Evolutionary conservation across 140 eudicot species (phyloP), one percentile per base, ranked within the genome.

Genomic region (Ambrosia hybrid): DNA sequence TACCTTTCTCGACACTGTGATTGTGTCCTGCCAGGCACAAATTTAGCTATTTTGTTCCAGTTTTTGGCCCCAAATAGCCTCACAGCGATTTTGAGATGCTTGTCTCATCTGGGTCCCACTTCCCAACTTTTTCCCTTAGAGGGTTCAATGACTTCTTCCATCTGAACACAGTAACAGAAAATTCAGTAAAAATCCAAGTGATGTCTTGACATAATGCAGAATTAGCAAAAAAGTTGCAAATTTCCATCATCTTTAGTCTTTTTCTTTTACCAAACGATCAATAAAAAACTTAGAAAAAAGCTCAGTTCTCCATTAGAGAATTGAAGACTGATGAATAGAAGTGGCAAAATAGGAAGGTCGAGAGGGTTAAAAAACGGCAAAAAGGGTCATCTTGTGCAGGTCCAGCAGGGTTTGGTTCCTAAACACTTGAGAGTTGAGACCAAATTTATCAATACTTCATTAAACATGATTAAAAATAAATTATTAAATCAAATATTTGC

Each of bases 1-100:
- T 69, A 92, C 98, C 98, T 87, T 79, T 93, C 98, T 79, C 97
- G 86, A 49, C 98, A 93, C 68, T 90, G 96, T 39, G 75, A 89
- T 60, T 93, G 93, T 17, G 92, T 90, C 33, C 98, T 77, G 13
- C 98, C 98, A 76, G 96, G 86, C 17, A 93, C 93, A 80, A 70
- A 87, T 10, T 73, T 62, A 30, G 96, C 93, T 34, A 90, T 79
- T 51, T 84, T 87, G 34, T 81, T 67, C 96, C 97, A 93, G 78
- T 72, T 84, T 85, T 84, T 93, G 17, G 83, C 87, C 49, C 93
- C 96, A 75, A 93, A 84, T 8, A 93, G 82, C 83, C 78, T 82
- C 49, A 84, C 89, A 46, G 93, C 89, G 46, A 93, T 88, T 84
- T 84, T 90, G 65, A 93, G 82, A 59, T 83, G 96, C 71, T 83